phyloP scores from a whole-genome alignment of 169 alveolate genomes.

The Perkinsus marinus region DNA sequence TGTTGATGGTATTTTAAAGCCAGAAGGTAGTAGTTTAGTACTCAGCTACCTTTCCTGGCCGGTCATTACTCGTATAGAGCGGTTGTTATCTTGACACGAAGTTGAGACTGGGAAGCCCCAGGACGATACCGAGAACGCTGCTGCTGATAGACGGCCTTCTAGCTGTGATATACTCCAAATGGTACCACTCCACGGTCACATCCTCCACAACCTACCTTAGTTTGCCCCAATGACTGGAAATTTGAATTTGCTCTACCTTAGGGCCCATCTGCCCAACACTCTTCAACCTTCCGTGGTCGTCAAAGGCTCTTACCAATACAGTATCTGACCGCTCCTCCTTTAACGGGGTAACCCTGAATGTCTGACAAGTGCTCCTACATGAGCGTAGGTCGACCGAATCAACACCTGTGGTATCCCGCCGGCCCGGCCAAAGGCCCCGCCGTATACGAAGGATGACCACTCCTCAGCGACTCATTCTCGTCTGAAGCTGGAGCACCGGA shows the following conservation, averaged over 20 bases:
- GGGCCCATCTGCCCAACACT: neutral
- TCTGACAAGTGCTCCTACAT: neutral
- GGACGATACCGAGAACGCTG: neutral
- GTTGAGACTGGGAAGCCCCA: neutral
- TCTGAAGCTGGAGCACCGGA: neutral
- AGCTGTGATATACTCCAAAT: too few relatives aligned
- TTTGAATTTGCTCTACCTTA: neutral
- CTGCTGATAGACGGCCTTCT: neutral
- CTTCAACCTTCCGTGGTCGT: neutral
- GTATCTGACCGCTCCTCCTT: neutral
- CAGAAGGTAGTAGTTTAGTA: too few relatives aligned
- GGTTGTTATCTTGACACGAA: neutral
- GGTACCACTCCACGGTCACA: too few relatives aligned
- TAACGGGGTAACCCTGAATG: neutral
- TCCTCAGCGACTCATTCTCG: neutral
- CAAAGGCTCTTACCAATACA: neutral
- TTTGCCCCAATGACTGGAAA: neutral
- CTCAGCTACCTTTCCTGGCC: neutral
- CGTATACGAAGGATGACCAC: neutral
- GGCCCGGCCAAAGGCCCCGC: neutral
- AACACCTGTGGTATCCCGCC: neutral
- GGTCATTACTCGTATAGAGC: neutral
- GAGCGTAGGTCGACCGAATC: neutral
- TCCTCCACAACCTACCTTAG: neutral
- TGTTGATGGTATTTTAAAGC: neutral